Evolutionary conservation across 116 monocot genomes (phyloP), one percentile per base, ranked within the genome.

Genomic region (Papilionanthe hybrid): DNA sequence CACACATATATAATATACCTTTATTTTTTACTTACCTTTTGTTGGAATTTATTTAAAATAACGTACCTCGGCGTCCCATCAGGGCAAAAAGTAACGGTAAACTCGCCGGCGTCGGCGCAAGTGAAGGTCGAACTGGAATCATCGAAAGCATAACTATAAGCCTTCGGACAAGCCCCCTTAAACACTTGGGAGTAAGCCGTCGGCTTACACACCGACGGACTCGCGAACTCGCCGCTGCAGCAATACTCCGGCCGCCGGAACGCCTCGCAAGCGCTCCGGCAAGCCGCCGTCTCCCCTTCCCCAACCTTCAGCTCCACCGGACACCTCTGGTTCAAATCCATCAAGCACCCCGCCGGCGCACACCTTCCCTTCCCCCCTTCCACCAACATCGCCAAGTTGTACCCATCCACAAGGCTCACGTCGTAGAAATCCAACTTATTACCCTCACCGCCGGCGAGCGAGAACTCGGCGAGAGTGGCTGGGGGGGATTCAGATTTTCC

Each of bases 181-280:
- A 88, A 88, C 55, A 85, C 56, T 76, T 78, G 53, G 30, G 88
- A 88, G 78, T 88, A 88, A 28, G 78, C 25, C 41, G 83, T 75
- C 37, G 95, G 95, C 78, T 42, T 73, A 75, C 95, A 95, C 23
- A 88, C 89, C 74, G 25, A 72, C 7, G 95, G 95, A 76, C 69
- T 89, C 55, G 86, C 91, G 67, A 88, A 89, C 42, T 80, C 89
- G 1, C 95, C 95, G 22, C 84, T 91, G 83, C 96, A 96, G 80
- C 93, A 96, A 82, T 88, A 96, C 90, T 96, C 80, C 28, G 91
- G 83, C 72, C 80, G 58, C 42, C 84, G 82, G 75, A 93, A 93
- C 75, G 96, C 96, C 76, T 86, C 90, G 81, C 96, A 96, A 42
- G 96, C 96, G 81, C 96, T 96, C 83, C 71, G 69, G 77, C 95